Base-by-base conservation (phyloP, 306 rosid genomes). In the Vicia villosa region DNA sequence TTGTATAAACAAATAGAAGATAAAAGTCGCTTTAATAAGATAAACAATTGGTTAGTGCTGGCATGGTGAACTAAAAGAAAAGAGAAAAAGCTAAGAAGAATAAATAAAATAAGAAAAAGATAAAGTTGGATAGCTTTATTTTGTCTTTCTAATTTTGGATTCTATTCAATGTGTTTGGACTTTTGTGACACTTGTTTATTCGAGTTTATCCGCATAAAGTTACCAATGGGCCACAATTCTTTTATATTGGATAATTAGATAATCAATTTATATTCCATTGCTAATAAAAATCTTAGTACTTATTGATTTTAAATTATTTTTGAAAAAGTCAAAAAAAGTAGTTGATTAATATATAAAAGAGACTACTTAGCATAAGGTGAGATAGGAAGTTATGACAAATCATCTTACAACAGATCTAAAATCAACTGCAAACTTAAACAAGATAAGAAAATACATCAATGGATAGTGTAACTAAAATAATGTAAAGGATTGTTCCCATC, bases 121-220 rank as follows among this genome's bases (percentile, higher is more conserved):
- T 62, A 70, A 57, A 69, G 60, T 57, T 41, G 10, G 56, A 40
- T 69, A 69, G 58, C 84, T 78, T 78, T 63, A 37, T 77, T 49
- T 71, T 82, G 60, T 73, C 52, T 81, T 58, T 62, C 45, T 38
- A 56, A 42, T 62, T 77, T 73, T 88, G 74, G 80, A 83, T 72
- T 80, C 70, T 73, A 77, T 47, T 56, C 65, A 16, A 66, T 45
- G 66, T 77, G 76, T 81, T 59, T 76, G 60, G 79, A 52, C 34
- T 28, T 58, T 56, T 70, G 21, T 34, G 61, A 32, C 56, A 76
- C 62, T 26, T 58, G 4, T 2, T 52, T 71, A 37, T 71, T 71
- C 68, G 37, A 43, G 60, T 59, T 71, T 71, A 71, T 59, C 75
- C 32, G 16, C 75, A 61, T 10, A 37, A 38, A 62, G 50, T 40